phyloP scores from a whole-genome alignment of 257 asterid genomes.

The Salvia rosmarinus region DNA sequence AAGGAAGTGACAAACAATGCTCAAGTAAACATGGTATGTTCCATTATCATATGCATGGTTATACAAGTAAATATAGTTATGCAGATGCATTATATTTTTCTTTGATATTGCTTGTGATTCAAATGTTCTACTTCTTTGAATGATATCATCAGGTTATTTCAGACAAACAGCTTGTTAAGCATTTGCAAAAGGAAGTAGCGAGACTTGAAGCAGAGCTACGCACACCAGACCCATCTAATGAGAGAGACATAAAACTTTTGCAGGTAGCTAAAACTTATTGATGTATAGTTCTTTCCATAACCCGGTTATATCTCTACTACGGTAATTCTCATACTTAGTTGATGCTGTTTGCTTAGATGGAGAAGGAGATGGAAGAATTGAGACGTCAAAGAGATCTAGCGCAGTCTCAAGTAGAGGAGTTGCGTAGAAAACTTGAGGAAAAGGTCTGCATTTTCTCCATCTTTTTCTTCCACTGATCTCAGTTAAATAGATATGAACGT shows the following conservation, averaged over 20 bases:
- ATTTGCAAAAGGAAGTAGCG: slow-evolving; percentile 95
- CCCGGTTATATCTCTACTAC: background rate
- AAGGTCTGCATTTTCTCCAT: slow-evolving; percentile 50
- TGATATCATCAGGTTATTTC: slow-evolving; percentile 70
- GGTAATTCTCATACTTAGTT: slow-evolving; percentile 26
- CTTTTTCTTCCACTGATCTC: slow-evolving; percentile 7
- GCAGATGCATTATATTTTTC: background rate
- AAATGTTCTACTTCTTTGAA: background rate
- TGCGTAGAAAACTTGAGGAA: slow-evolving; percentile 76
- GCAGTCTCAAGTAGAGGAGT: slow-evolving; percentile 77
- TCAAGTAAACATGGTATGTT: slow-evolving; percentile 85
- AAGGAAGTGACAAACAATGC: slow-evolving; percentile 96
- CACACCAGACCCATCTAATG: slow-evolving; percentile 79
- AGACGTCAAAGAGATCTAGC: slow-evolving; percentile 94
- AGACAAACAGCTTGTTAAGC: slow-evolving; percentile 93
- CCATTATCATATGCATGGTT: slow-evolving; percentile 9
- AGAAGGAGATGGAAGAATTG: slow-evolving; percentile 86
- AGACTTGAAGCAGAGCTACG: slow-evolving; percentile 86
- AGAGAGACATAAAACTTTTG: slow-evolving; percentile 69
- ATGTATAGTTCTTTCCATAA: slow-evolving; percentile 2
- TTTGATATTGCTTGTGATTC: background rate
- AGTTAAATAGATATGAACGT: slow-evolving; percentile 1
- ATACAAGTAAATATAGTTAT: background rate
- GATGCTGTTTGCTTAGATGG: slow-evolving; percentile 61
- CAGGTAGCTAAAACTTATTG: slow-evolving; percentile 59